Evolutionary conservation across 352 stramenopile species (phyloP).

Genomic region (Phytophthora chlamydospora): DNA sequence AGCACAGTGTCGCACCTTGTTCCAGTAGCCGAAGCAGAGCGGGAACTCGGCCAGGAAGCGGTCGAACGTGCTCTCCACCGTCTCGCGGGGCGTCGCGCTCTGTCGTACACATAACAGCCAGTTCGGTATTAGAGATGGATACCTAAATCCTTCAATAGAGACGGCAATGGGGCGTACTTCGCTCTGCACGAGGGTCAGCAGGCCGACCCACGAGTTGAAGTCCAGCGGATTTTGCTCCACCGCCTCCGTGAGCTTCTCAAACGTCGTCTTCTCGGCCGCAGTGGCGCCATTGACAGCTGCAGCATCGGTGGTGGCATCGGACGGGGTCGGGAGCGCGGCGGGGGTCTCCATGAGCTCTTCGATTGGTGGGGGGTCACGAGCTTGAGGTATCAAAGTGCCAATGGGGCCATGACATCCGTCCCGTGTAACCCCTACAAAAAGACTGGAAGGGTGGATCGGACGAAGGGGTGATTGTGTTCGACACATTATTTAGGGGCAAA

Average conservation of each 20-base stretch:
- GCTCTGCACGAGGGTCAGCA: conserved; percentile 72
- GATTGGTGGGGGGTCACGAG: conserved; percentile 30
- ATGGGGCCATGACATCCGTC: conserved; percentile 26
- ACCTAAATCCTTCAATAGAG: conserved; percentile 1
- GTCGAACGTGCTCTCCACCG: conserved; percentile 71
- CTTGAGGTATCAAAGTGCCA: conserved; percentile 14
- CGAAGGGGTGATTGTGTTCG: conserved; percentile 19
- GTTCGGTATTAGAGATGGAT: neutral
- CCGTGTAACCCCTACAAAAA: neutral
- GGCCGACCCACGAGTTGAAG: conserved; percentile 81
- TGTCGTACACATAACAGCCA: conserved; percentile 14
- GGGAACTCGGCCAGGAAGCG: conserved; percentile 77
- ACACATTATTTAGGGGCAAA: conserved; percentile 15
- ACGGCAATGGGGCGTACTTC: conserved; percentile 41
- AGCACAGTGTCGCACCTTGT: conserved; percentile 56
- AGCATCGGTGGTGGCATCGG: conserved; percentile 8
- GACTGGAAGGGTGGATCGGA: conserved; percentile 6
- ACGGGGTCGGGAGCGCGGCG: conserved; percentile 3
- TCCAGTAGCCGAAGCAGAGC: conserved; percentile 89
- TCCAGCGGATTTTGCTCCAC: conserved; percentile 78
- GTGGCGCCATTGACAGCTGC: conserved; percentile 4
- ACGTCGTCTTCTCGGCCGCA: conserved; percentile 36
- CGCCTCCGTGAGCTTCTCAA: conserved; percentile 55
- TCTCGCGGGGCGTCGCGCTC: conserved; percentile 50
- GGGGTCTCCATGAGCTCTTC: conserved; percentile 35